Conservation (phyloP, 73 alveolate genomes). For the Blepharisma japonicum region DNA sequence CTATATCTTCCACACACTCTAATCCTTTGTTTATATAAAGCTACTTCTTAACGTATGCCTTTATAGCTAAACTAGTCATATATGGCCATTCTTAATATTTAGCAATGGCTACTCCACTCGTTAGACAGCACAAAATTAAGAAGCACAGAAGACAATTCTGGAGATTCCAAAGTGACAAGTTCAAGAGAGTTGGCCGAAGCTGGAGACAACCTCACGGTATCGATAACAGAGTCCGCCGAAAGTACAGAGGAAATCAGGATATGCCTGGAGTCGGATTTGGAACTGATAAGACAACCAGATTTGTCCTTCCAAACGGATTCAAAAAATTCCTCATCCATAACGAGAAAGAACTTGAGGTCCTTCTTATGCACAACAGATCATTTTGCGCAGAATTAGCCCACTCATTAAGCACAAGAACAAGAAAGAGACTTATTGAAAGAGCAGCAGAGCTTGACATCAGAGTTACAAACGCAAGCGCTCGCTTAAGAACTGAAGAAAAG, state of each 20-base stretch:
- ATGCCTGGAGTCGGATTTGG: conserved; percentile 94
- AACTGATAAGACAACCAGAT: conserved; percentile 90
- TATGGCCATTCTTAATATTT: too few species aligned
- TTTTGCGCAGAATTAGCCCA: conserved; percentile 95
- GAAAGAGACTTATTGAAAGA: conserved; percentile 86
- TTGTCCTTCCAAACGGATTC: conserved; percentile 88
- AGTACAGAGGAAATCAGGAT: conserved; percentile 92
- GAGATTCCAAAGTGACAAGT: conserved; percentile 73
- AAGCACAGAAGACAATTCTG: conserved; percentile 30
- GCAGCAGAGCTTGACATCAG: conserved; percentile 93
- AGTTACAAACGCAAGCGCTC: conserved; percentile 92
- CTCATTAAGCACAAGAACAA: conserved; percentile 83
- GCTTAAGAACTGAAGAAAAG: conserved; percentile 72
- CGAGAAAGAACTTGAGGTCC: conserved; percentile 90
- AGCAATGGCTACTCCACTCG: too few species aligned
- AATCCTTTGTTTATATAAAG: conserved; percentile 1
- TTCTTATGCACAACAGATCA: conserved; percentile 96
- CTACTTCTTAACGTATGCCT: too few species aligned
- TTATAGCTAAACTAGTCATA: too few species aligned
- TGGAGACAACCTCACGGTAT: conserved; percentile 99
- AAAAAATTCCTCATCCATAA: conserved; percentile 87
- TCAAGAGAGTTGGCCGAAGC: conserved; percentile 62
- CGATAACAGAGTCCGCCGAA: conserved; percentile 96
- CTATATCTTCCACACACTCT: too few species aligned
- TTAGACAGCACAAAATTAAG: too few species aligned